These are phyloP conservation scores for Hypsizygus ulmarius DNA, from an alignment of 1,284 basidiomycete genomes.

Conservation along the genomic window DNA sequence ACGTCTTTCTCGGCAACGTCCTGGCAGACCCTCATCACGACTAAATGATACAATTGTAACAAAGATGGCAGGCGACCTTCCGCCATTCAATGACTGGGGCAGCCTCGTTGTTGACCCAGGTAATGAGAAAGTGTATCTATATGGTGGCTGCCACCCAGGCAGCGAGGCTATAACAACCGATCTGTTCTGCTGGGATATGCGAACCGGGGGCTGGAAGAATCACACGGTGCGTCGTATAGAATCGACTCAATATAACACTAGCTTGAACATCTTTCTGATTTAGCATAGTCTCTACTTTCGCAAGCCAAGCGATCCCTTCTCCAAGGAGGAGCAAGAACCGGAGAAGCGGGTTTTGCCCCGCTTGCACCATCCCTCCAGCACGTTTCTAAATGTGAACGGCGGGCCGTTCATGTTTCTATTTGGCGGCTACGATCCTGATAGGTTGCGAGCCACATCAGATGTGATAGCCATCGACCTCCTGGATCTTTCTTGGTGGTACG, in stretches of 20 bases:
- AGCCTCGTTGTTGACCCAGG: constrained; percentile 13
- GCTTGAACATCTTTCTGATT: not conserved
- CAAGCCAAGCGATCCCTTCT: constrained; percentile 2
- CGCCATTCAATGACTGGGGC: constrained; percentile 17
- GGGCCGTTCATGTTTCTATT: constrained; percentile 23
- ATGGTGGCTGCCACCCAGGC: constrained; percentile 15
- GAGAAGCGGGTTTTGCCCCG: constrained; percentile 9
- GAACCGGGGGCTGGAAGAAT: constrained; percentile 21
- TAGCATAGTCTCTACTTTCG: constrained; percentile 1
- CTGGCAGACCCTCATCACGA: not conserved
- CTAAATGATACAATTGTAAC: not conserved
- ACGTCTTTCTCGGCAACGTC: not conserved
- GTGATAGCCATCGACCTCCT: constrained; percentile 23
- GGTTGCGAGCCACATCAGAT: constrained; percentile 8
- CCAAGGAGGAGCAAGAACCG: not conserved
- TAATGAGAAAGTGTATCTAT: constrained; percentile 15
- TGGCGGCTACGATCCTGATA: constrained; percentile 21
- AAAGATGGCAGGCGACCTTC: constrained; percentile 13
- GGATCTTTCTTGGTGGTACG: constrained; percentile 23
- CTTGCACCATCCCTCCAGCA: constrained; percentile 16
- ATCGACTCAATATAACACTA: not conserved
- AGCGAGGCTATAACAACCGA: constrained; percentile 15
- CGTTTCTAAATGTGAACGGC: constrained; percentile 16
- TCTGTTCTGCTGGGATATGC: constrained; percentile 21
- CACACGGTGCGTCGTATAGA: constrained; percentile 20